A percentile compares a stretch with the other conserved stretches of the same genome.
Evolutionary conservation across 257 asterid species (phyloP).

Genomic region (Fraxinus americana): DNA sequence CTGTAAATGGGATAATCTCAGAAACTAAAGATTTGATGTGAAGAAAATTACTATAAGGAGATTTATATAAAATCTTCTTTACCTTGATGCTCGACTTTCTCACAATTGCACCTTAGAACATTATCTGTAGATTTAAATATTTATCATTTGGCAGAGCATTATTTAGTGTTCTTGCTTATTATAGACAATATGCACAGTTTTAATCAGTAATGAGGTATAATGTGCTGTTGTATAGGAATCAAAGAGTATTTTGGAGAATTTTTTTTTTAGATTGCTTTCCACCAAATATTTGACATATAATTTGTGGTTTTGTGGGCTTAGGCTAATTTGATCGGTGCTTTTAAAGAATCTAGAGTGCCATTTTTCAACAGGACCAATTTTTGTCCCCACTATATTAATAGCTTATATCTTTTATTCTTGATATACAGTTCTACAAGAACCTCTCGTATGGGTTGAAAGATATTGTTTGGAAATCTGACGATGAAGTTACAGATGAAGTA

Average conservation of each 20-base stretch:
- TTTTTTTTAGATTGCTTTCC: neutral
- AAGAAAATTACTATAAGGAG: conserved; percentile 18
- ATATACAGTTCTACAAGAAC: conserved; percentile 42
- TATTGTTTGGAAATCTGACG: conserved; percentile 41
- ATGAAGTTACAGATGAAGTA: conserved; percentile 35
- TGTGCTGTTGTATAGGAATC: neutral
- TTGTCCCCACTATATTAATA: neutral
- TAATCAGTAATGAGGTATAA: neutral
- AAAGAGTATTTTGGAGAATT: neutral
- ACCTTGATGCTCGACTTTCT: neutral
- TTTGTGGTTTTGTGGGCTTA: neutral
- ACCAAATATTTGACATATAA: neutral
- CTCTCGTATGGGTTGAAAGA: conserved; percentile 49
- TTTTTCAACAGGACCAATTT: neutral
- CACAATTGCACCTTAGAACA: neutral
- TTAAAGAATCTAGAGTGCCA: neutral
- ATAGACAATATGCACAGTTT: neutral
- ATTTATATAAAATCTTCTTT: neutral
- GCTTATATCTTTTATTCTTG: neutral
- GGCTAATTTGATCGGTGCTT: neutral
- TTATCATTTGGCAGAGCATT: neutral
- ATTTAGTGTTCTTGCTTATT: neutral
- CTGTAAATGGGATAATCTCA: conserved; percentile 29
- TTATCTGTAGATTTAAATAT: neutral
- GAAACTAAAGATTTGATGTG: conserved; percentile 35